Evolutionary conservation across 495 filamentous ascomycete genomes (phyloP).

Genomic region (Parmelia sp.): DNA sequence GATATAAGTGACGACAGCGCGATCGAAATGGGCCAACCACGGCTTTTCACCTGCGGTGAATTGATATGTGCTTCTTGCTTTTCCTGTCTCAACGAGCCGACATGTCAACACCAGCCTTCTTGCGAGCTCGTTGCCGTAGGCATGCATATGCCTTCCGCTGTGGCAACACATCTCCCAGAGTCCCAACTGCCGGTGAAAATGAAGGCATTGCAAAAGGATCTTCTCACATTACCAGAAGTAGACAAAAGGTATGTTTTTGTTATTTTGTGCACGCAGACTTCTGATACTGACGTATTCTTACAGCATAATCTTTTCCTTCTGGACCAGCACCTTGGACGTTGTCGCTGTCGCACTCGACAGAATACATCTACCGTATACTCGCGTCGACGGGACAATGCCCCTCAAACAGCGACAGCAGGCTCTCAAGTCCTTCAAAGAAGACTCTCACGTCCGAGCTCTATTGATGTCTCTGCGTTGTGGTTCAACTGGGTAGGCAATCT

Average conservation of each 20-base stretch:
- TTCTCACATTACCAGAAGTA: slow-evolving; percentile 58
- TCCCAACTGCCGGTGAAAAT: slow-evolving; percentile 56
- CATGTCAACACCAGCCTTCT: slow-evolving; percentile 14
- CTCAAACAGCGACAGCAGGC: slow-evolving; percentile 32
- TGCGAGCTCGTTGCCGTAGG: slow-evolving; percentile 49
- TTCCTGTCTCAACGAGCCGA: background rate
- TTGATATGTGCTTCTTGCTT: slow-evolving; percentile 14
- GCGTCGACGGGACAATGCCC: slow-evolving; percentile 40
- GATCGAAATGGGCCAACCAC: background rate
- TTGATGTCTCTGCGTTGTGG: slow-evolving; percentile 40
- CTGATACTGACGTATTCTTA: background rate
- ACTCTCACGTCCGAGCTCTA: slow-evolving; percentile 29
- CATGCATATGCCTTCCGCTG: slow-evolving; percentile 36
- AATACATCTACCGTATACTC: slow-evolving; percentile 28
- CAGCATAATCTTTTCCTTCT: slow-evolving; percentile 43
- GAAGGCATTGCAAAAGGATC: slow-evolving; percentile 79
- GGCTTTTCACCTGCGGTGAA: slow-evolving; percentile 9
- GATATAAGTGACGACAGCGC: background rate
- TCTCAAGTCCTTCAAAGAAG: slow-evolving; percentile 31
- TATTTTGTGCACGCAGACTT: slow-evolving; percentile 29
- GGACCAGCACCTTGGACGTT: slow-evolving; percentile 40
- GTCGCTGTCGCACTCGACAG: slow-evolving; percentile 33
- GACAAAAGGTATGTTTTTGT: slow-evolving; percentile 45
- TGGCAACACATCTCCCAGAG: slow-evolving; percentile 35
- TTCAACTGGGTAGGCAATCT: slow-evolving; percentile 12